These are phyloP conservation scores for Suhomyces ambrosiae DNA, from an alignment of 1,139 yeast species.

Conservation along the genomic window DNA sequence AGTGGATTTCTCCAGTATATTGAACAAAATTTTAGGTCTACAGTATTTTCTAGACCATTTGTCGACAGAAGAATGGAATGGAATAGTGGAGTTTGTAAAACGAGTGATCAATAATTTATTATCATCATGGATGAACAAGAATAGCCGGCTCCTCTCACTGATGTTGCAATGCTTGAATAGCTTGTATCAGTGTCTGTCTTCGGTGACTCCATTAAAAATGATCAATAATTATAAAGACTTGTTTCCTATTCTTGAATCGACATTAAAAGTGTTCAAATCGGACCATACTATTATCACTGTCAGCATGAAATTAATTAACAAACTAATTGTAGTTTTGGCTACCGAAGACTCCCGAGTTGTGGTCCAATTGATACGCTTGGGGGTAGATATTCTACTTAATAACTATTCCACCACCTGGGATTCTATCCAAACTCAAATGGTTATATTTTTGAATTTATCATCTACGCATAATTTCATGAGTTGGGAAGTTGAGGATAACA, in stretches of 20 bases:
- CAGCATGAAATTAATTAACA: conserved; percentile 41
- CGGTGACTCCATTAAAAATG: conserved; percentile 25
- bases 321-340: conserved; percentile 32
- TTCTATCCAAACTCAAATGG: conserved; percentile 35
- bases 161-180: conserved; percentile 27
- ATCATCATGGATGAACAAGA: conserved; percentile 9
- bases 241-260: conserved; percentile 24
- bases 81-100: conserved; percentile 26
- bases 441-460: conserved; percentile 39
- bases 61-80: conserved; percentile 32
- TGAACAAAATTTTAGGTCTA: conserved; percentile 30
- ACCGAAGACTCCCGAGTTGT: conserved; percentile 35
- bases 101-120: conserved; percentile 20
- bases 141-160: conserved; percentile 31
- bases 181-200: conserved; percentile 32
- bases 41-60: conserved; percentile 46
- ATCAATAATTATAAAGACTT: conserved; percentile 25
- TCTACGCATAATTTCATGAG: conserved; percentile 21
- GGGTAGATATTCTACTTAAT: conserved; percentile 29
- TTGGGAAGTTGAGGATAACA: neutral
- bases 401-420: conserved; percentile 35
- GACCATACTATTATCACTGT: conserved; percentile 28
- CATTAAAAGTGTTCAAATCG: conserved; percentile 21
- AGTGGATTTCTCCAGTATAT: conserved; percentile 33
- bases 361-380: conserved; percentile 33